phyloP scores from a whole-genome alignment of 73 alveolate species.

The Paramecium sexaurelia region DNA sequence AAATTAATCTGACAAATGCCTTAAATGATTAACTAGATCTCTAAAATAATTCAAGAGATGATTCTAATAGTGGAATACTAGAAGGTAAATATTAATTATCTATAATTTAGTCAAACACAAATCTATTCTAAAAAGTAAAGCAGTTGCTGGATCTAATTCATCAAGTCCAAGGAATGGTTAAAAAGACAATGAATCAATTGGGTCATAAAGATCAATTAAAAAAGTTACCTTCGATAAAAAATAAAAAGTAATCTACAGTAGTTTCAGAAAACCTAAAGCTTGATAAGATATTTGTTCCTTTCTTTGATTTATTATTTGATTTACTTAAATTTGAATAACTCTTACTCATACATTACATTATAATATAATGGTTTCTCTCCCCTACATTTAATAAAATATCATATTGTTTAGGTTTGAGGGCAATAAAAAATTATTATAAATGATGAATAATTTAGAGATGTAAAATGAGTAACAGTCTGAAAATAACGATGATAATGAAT shows the following conservation, averaged over 20 bases:
- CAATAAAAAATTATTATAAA: background rate
- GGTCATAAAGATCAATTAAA: background rate
- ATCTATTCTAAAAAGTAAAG: background rate
- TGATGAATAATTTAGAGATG: background rate
- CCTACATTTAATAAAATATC: background rate
- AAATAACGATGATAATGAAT: background rate
- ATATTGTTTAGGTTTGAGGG: background rate
- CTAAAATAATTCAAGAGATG: background rate
- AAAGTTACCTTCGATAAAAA: constrained; percentile 12
- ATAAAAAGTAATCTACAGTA: background rate
- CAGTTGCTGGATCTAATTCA: background rate
- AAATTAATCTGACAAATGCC: background rate
- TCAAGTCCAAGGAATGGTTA: background rate
- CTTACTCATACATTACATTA: background rate
- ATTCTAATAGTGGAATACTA: background rate
- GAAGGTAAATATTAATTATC: background rate
- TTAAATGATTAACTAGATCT: background rate
- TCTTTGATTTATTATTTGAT: background rate
- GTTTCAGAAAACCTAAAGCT: constrained; percentile 15
- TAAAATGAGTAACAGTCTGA: background rate
- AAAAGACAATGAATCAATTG: background rate
- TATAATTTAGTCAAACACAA: background rate
- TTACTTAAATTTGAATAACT: background rate
- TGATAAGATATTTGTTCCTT: background rate
- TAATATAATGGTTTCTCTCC: background rate